Conservation (phyloP, 169 alveolate genomes). For the Cryptosporidium sp. region DNA sequence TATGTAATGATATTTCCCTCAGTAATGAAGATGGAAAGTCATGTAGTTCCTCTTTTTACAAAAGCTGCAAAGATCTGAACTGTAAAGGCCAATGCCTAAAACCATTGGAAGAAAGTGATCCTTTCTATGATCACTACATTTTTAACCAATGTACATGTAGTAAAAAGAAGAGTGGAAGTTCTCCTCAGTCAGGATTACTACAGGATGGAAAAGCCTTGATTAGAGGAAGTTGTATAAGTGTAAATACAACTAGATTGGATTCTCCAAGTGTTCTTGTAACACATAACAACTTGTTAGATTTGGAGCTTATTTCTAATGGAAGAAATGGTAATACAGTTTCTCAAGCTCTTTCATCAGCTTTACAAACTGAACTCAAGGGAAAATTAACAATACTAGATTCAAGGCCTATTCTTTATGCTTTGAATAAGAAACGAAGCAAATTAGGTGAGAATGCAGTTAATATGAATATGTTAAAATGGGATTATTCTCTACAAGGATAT, state of each 20-base stretch:
- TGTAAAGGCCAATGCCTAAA: slow-evolving; percentile 70
- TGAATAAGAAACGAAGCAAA: slow-evolving; percentile 55
- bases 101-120: slow-evolving; percentile 65
- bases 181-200: slow-evolving; percentile 72
- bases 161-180: slow-evolving; percentile 32
- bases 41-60: slow-evolving; percentile 45
- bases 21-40: slow-evolving; percentile 3
- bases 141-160: slow-evolving; percentile 76
- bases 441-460: slow-evolving; percentile 29
- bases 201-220: slow-evolving; percentile 69
- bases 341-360: slow-evolving; percentile 50
- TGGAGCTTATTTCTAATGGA: slow-evolving; percentile 38
- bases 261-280: slow-evolving; percentile 46
- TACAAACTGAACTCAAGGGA: slow-evolving; percentile 40
- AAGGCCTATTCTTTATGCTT: slow-evolving; percentile 44
- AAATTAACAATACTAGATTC: slow-evolving; percentile 30
- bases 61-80: slow-evolving; percentile 46
- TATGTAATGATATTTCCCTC: slow-evolving; percentile 32
- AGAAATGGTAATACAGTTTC: slow-evolving; percentile 59
- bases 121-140: slow-evolving; percentile 50
- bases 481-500: slow-evolving; percentile 64
- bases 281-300: slow-evolving; percentile 43
- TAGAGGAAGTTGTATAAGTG: slow-evolving; percentile 50
- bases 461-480: slow-evolving; percentile 74
- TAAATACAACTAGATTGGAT: slow-evolving; percentile 56